Percentiles rank a stretch among this genome's conserved stretches.
These are phyloP conservation scores for Pseudogymnoascus destructans DNA, from an alignment of 2,329 filamentous ascomycete species.

Conservation along the genomic window DNA sequence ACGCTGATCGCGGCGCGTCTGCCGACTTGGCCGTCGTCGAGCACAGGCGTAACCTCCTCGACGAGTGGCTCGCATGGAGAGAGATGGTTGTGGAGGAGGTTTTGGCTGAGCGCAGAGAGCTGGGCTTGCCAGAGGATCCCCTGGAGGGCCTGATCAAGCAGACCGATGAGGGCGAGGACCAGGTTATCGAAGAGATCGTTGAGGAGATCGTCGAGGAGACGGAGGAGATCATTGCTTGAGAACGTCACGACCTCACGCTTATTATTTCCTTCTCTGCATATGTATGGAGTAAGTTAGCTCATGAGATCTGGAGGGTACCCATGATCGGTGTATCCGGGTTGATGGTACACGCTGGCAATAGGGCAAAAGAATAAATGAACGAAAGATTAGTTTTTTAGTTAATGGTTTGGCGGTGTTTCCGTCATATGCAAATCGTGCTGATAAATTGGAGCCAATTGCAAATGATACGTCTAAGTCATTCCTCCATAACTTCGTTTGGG, in stretches of 20 bases:
- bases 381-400: constrained; percentile 6
- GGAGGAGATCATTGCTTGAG: constrained; percentile 52
- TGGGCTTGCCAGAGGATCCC: constrained; percentile 53
- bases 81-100: constrained; percentile 59
- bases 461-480: background rate
- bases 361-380: constrained; percentile 8
- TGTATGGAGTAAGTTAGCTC: constrained; percentile 10
- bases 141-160: constrained; percentile 48
- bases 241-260: constrained; percentile 5
- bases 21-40: constrained; percentile 92
- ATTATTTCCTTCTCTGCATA: constrained; percentile 9
- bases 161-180: constrained; percentile 51
- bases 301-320: constrained; percentile 7
- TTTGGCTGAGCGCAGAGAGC: constrained; percentile 53
- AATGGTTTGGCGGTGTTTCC: background rate
- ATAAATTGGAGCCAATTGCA: background rate
- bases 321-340: constrained; percentile 8
- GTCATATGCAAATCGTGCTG: background rate
- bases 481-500: background rate
- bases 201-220: constrained; percentile 75
- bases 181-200: constrained; percentile 77
- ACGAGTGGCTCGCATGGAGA: constrained; percentile 84
- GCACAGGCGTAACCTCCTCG: constrained; percentile 64
- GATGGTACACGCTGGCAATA: constrained; percentile 7
- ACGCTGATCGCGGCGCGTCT: constrained; percentile 82